These are phyloP conservation scores for Astrephomene gubernaculifera DNA, from an alignment of 139 green algal species.

Conservation along the genomic window DNA sequence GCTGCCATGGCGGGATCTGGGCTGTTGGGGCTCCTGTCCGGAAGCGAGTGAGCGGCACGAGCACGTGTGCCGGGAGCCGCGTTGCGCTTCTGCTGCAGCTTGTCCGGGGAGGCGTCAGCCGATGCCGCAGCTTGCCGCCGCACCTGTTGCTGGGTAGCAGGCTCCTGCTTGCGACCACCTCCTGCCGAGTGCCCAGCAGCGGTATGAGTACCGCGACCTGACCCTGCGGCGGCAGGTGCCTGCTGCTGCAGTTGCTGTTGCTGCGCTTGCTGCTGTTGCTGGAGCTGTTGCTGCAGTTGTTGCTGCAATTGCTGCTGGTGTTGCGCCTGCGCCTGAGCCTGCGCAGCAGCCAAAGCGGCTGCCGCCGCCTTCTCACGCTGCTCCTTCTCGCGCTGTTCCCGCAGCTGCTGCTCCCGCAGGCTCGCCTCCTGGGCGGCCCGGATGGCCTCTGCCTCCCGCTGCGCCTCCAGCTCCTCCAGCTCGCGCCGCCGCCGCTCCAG, in stretches of 20 bases:
- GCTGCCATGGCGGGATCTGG: background rate
- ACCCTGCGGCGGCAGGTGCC: slow-evolving; percentile 13
- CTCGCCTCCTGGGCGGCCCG: slow-evolving; percentile 60
- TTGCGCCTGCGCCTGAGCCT: slow-evolving; percentile 20
- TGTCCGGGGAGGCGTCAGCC: background rate
- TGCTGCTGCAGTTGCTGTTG: slow-evolving; percentile 31
- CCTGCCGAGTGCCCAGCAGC: background rate
- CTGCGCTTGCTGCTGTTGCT: background rate
- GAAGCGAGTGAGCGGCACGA: background rate
- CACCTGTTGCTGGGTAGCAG: background rate
- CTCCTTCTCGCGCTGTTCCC: slow-evolving; percentile 27
- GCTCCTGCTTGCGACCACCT: background rate
- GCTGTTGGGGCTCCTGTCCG: background rate
- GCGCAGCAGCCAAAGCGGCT: background rate
- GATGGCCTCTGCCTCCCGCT: slow-evolving; percentile 72
- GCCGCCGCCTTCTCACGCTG: slow-evolving; percentile 2
- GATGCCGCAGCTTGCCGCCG: slow-evolving; percentile 22
- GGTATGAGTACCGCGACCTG: background rate
- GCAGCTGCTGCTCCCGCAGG: slow-evolving; percentile 51
- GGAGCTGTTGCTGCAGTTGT: background rate
- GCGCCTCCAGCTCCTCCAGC: slow-evolving; percentile 65
- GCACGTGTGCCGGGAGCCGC: background rate
- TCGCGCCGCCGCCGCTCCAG: slow-evolving; percentile 73
- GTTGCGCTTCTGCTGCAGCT: slow-evolving; percentile 32
- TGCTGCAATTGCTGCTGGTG: background rate